phyloP scores from a whole-genome alignment of 2,329 filamentous ascomycete genomes.

The Chaetothyriales sp. region DNA sequence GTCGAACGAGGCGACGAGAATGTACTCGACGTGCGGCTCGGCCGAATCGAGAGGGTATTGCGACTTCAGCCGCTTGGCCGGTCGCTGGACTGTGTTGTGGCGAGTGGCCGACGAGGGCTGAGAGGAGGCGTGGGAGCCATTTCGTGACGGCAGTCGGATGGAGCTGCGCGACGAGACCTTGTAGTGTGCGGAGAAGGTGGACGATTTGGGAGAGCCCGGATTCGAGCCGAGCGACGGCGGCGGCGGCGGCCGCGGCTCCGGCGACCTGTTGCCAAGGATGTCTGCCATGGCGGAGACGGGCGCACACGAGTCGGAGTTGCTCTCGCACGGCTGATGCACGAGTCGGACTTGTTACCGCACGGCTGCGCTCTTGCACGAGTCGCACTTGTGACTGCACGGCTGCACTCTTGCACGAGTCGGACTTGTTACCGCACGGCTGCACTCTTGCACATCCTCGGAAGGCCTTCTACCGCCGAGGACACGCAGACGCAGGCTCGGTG shows the following conservation, averaged over 20 bases:
- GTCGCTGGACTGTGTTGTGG: slow-evolving; percentile 12
- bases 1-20: slow-evolving; percentile 92
- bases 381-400: not conserved
- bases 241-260: too few relatives aligned
- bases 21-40: slow-evolving; percentile 97
- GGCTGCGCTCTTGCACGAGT: too few relatives aligned
- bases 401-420: too few relatives aligned
- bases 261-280: not conserved
- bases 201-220: slow-evolving; percentile 32
- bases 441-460: too few relatives aligned
- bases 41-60: slow-evolving; percentile 61
- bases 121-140: slow-evolving; percentile 28
- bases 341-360: too few relatives aligned
- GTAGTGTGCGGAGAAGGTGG: slow-evolving; percentile 17
- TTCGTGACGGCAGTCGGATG: slow-evolving; percentile 39
- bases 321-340: not conserved
- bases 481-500: too few relatives aligned
- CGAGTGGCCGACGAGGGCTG: slow-evolving; percentile 24
- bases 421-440: too few relatives aligned
- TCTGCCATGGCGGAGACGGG: not conserved
- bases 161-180: slow-evolving; percentile 46
- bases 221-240: slow-evolving; percentile 35
- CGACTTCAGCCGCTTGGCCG: slow-evolving; percentile 47
- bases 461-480: too few relatives aligned
- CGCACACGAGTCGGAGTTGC: not conserved